Percentiles rank a stretch among this genome's conserved stretches.
These are phyloP conservation scores for Saturnispora sekii DNA, from an alignment of 805 yeast species.

Conservation along the genomic window DNA sequence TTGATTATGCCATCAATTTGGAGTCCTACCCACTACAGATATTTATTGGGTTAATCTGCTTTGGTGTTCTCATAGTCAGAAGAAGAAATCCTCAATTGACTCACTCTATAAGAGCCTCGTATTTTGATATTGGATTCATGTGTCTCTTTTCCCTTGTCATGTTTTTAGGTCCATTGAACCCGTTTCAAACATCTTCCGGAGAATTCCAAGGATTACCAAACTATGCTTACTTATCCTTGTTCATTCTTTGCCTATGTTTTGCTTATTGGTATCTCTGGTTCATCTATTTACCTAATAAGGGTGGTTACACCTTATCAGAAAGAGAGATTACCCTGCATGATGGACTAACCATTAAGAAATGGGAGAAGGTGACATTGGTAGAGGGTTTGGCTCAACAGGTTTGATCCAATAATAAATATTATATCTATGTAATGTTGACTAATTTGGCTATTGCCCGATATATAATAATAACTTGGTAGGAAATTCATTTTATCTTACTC, in stretches of 20 bases:
- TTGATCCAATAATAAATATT: background rate
- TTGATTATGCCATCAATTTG: slow-evolving; percentile 40
- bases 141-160: slow-evolving; percentile 38
- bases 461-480: no score
- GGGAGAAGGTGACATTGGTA: slow-evolving; percentile 33
- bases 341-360: slow-evolving; percentile 47
- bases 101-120: slow-evolving; percentile 44
- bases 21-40: slow-evolving; percentile 44
- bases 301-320: slow-evolving; percentile 36
- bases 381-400: background rate
- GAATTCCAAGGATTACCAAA: slow-evolving; percentile 36
- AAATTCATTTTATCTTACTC: no score
- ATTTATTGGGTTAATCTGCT: slow-evolving; percentile 41
- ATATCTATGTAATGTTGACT: background rate
- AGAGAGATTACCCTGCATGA: slow-evolving; percentile 38
- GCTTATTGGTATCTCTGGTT: slow-evolving; percentile 49
- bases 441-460: no score
- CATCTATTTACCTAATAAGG: slow-evolving; percentile 34
- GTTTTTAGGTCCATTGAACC: slow-evolving; percentile 41
- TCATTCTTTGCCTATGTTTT: slow-evolving; percentile 35
- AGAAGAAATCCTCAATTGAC: slow-evolving; percentile 37
- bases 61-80: slow-evolving; percentile 50
- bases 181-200: slow-evolving; percentile 21
- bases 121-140: slow-evolving; percentile 38
- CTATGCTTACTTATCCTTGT: slow-evolving; percentile 38